Evolutionary conservation across 306 rosid species (phyloP), one percentile per base, ranked within the genome.

Genomic region (Corylus americana): DNA sequence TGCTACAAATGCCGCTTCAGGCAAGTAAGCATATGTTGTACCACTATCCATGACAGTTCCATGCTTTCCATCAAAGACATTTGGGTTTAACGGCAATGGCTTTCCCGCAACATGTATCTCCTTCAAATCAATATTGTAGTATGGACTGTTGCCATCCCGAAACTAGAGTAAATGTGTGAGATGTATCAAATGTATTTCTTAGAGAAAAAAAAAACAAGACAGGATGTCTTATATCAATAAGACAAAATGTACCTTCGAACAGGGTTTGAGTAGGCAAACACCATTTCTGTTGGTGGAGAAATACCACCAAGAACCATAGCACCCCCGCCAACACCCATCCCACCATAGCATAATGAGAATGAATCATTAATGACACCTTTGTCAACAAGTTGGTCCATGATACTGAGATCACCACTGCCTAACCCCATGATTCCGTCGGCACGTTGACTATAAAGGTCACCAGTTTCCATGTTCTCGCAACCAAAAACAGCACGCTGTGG

Each of bases 91-190:
- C 74, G 58, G 71, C 88, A 96, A 80, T 37, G 37, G 78, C 83
- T 96, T 96, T 83, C 99, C 99, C 82, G 91, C 96, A 82, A 96
- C 96, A 82, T 86, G 89, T 47, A 96, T 82, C 86, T 86, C 98
- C 97, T 91, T 96, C 97, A 96, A 82, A 84, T 93, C 86, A 71
- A 96, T 80, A 88, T 96, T 96, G 93, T 96, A 96, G 80, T 96
- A 96, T 79, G 96, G 96, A 89, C 99, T 96, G 99, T 96, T 68
- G 90, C 89, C 99, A 96, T 88, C 96, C 98, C 98, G 57, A 96
- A 91, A 96, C 98, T 93, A 96, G 92, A 91, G 99, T 96, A 93
- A 93, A 96, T 93, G 96, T 70, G 91, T 87, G 92, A 95, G 92
- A 91, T 88, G 83, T 80, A 89, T 84, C 83, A 82, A 90, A 89